phyloP scores from a whole-genome alignment of 768 basidiomycete species.

The Sistotremastrum niveocremeum region DNA sequence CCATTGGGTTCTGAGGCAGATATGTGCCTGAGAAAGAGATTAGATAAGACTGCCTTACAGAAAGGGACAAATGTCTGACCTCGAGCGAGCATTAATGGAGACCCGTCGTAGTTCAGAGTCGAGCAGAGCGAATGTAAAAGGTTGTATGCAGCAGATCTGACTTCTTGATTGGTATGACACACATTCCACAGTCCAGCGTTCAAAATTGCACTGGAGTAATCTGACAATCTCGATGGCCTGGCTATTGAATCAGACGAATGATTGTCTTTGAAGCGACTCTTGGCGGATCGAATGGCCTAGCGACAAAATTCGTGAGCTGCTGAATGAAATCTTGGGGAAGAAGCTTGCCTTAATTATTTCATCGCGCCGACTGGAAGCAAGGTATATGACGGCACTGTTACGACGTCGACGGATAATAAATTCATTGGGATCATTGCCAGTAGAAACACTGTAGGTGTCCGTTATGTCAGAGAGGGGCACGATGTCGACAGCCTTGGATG shows the following conservation, averaged over 20 bases:
- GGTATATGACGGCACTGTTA: constrained; percentile 62
- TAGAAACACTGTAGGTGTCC: constrained; percentile 74
- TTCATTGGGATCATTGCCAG: constrained; percentile 61
- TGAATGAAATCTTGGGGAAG: background rate
- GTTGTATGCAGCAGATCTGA: constrained; percentile 70
- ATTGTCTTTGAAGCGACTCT: constrained; percentile 49
- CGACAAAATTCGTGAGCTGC: constrained; percentile 1
- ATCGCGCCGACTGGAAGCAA: constrained; percentile 59
- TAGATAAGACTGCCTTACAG: background rate
- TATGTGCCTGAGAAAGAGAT: constrained; percentile 38
- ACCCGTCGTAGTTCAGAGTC: constrained; percentile 66
- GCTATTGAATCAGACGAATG: constrained; percentile 36
- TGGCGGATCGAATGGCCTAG: constrained; percentile 64
- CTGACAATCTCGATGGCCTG: constrained; percentile 64
- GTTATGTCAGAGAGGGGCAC: constrained; percentile 70
- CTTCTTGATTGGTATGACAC: constrained; percentile 55
- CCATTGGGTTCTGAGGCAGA: constrained; percentile 49
- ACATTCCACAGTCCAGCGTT: constrained; percentile 77
- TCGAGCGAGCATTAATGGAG: constrained; percentile 54
- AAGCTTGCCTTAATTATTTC: constrained; percentile 51
- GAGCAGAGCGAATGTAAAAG: constrained; percentile 65
- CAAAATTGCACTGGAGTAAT: constrained; percentile 75
- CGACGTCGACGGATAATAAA: constrained; percentile 68
- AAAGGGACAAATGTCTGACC: constrained; percentile 26
- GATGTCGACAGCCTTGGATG: constrained; percentile 72